Conservation (phyloP, 2,329 filamentous ascomycete species). For the Microsporum audouinii region DNA sequence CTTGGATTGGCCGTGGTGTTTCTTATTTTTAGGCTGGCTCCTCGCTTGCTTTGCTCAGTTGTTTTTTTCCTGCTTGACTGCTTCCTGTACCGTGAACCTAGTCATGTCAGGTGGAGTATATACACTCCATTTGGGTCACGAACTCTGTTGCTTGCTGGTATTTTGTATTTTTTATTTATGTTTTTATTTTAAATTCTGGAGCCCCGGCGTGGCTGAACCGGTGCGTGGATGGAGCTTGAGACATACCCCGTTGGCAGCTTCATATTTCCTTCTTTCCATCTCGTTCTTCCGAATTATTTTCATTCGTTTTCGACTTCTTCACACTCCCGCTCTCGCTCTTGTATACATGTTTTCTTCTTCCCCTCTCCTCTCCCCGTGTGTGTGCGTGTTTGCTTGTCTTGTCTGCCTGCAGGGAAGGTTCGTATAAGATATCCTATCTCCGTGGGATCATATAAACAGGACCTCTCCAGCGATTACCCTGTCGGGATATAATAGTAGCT, state of each 20-base stretch:
- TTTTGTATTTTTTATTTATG: not conserved
- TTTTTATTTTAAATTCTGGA: not conserved
- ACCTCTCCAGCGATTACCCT: not conserved
- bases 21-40: not conserved
- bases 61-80: not conserved
- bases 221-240: conserved; percentile 2
- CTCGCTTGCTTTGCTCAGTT: not conserved
- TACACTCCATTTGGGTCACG: not conserved
- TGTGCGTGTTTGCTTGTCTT: not conserved
- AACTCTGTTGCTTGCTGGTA: not conserved
- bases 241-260: not conserved
- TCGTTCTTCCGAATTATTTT: not conserved
- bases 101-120: not conserved
- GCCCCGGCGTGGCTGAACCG: not conserved
- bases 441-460: not conserved
- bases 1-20: not conserved
- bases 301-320: not conserved
- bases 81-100: not conserved
- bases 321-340: not conserved
- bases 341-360: not conserved
- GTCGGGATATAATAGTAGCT: not conserved
- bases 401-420: not conserved
- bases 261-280: not conserved
- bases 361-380: not conserved
- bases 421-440: not conserved